Conservation (phyloP, 2,329 filamentous ascomycete genomes). For the Cordyceps pruinosa region DNA sequence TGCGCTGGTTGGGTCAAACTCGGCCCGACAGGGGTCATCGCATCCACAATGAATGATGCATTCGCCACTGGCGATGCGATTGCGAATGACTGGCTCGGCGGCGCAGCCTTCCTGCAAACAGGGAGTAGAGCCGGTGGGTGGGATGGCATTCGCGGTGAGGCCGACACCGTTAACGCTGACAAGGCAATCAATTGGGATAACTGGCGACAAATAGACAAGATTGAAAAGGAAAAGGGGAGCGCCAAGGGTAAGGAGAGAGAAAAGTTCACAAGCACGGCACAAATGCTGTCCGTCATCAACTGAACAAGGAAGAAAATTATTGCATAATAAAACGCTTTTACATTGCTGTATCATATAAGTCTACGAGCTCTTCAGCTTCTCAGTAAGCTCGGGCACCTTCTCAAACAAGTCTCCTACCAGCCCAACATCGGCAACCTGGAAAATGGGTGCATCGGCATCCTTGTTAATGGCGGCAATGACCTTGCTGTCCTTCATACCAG, state of each 20-base stretch:
- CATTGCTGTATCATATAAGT: conserved; percentile 18
- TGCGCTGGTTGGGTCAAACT: conserved; percentile 95
- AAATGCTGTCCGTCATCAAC: conserved; percentile 50
- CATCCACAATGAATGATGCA: conserved; percentile 90
- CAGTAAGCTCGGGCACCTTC: conserved; percentile 89
- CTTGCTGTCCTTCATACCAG: conserved; percentile 99
- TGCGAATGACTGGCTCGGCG: conserved; percentile 61
- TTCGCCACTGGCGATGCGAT: conserved; percentile 85
- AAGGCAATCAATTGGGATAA: conserved; percentile 71
- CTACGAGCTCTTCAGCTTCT: conserved; percentile 70
- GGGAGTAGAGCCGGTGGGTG: conserved; percentile 48
- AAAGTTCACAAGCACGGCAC: conserved; percentile 51
- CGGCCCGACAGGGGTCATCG: conserved; percentile 91
- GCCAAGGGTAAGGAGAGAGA: conserved; percentile 70
- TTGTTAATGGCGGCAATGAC: conserved; percentile 99
- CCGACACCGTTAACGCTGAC: conserved; percentile 43
- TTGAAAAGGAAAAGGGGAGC: conserved; percentile 62
- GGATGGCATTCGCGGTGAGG: conserved; percentile 63
- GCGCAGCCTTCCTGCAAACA: conserved; percentile 32
- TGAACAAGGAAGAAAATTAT: conserved; percentile 22
- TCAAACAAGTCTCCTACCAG: conserved; percentile 94
- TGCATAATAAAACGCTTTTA: conserved; percentile 20
- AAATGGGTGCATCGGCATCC: conserved; percentile 92
- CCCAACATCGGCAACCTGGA: conserved; percentile 95
- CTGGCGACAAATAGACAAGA: conserved; percentile 77